These are phyloP conservation scores for Phytophthora meadii DNA, from an alignment of 352 stramenopile species.

Conservation along the genomic window DNA sequence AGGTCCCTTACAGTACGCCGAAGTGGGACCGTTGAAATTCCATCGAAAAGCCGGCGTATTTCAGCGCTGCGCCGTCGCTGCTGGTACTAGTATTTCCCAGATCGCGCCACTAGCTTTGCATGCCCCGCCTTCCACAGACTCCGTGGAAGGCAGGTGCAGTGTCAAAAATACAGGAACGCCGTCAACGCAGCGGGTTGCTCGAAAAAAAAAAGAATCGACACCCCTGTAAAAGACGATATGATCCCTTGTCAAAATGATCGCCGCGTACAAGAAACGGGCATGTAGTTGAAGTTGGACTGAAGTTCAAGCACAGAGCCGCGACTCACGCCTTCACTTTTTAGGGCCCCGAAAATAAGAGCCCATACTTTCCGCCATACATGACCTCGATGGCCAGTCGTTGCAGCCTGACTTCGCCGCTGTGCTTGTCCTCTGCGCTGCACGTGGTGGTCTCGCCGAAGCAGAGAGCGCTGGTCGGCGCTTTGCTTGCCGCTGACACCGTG, in stretches of 20 bases:
- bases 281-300: conserved; percentile 20
- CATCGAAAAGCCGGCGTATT: conserved; percentile 8
- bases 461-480: conserved; percentile 19
- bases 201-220: conserved; percentile 12
- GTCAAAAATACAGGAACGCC: not conserved
- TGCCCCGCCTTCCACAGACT: conserved; percentile 1
- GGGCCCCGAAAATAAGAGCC: conserved; percentile 23
- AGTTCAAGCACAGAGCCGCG: conserved; percentile 34
- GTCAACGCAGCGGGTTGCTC: conserved; percentile 6
- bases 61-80: not conserved
- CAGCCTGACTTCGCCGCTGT: not conserved
- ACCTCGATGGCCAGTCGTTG: conserved; percentile 9
- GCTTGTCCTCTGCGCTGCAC: conserved; percentile 2
- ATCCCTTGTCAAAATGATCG: not conserved
- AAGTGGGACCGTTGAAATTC: conserved; percentile 15
- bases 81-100: conserved; percentile 1
- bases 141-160: not conserved
- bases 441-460: conserved; percentile 10
- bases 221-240: not conserved
- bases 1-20: conserved; percentile 15
- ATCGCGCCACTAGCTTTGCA: conserved; percentile 1
- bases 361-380: not conserved
- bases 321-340: conserved; percentile 2
- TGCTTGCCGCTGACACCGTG: not conserved
- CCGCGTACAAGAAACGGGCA: not conserved